Percentiles rank a stretch among this genome's conserved stretches.
Conservation (phyloP, 2,329 filamentous ascomycete species). For the Biscogniauxia sp. region DNA sequence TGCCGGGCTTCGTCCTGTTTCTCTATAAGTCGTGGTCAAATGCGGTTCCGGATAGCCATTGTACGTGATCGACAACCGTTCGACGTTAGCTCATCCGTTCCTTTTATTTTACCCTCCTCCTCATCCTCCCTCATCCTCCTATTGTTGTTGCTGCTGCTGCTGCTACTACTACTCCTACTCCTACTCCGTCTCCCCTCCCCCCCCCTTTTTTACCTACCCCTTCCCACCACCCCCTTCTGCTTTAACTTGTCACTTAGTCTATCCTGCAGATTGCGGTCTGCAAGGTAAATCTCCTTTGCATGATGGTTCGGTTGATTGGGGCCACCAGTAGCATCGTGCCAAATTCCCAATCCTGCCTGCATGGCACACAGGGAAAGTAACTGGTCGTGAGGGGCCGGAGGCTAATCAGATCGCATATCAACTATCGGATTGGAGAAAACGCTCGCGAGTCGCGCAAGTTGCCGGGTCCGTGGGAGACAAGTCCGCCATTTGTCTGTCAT, state of each 20-base stretch:
- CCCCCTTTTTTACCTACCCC: too few relatives aligned
- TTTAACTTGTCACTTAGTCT: not conserved
- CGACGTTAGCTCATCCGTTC: slow-evolving; percentile 2
- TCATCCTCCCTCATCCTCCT: not conserved
- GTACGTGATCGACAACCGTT: slow-evolving; percentile 1
- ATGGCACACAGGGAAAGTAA: not conserved
- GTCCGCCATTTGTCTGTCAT: not conserved
- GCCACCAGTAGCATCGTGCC: slow-evolving; percentile 1
- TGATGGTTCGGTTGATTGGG: not conserved
- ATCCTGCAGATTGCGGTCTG: slow-evolving; percentile 1
- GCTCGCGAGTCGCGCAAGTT: not conserved
- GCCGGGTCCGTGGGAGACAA: not conserved
- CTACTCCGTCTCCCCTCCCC: too few relatives aligned
- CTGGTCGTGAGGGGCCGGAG: not conserved
- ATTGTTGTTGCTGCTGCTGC: not conserved
- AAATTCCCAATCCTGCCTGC: not conserved
- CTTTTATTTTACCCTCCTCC: not conserved
- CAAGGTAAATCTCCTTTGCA: slow-evolving; percentile 1
- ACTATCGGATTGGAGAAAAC: not conserved
- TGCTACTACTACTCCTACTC: too few relatives aligned
- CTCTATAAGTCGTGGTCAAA: not conserved
- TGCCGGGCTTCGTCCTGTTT: not conserved
- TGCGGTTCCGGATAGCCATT: not conserved
- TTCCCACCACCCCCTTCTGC: not conserved
- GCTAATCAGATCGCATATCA: not conserved